Evolutionary conservation across 805 yeast genomes (phyloP).

Genomic region (Candida alai): DNA sequence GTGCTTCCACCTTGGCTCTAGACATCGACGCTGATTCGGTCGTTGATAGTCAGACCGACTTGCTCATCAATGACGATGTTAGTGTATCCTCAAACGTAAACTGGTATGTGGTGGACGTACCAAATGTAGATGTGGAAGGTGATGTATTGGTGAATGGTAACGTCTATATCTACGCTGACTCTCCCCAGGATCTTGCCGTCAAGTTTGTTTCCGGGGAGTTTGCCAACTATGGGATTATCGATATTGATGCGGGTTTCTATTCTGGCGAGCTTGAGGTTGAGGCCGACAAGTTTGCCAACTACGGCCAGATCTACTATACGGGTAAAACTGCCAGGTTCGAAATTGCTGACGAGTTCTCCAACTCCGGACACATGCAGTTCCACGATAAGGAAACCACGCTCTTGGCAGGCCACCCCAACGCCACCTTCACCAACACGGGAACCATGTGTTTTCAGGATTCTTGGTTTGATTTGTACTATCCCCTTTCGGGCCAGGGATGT

Average conservation of each 20-base stretch:
- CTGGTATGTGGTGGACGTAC: not conserved
- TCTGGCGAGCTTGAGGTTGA: not conserved
- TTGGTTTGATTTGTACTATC: not conserved
- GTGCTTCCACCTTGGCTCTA: conserved; percentile 1
- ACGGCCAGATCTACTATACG: not conserved
- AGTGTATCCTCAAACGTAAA: not conserved
- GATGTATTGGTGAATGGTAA: not conserved
- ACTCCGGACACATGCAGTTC: conserved; percentile 1
- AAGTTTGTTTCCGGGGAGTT: not conserved
- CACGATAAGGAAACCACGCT: no score
- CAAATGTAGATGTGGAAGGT: not conserved
- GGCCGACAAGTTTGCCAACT: not conserved
- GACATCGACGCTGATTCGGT: not conserved
- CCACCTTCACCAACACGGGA: not conserved
- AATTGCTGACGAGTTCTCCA: not conserved
- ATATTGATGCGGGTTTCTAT: not conserved
- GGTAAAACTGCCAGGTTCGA: no score
- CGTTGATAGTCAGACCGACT: not conserved
- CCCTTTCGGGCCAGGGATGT: not conserved
- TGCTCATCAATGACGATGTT: not conserved
- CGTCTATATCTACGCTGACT: not conserved
- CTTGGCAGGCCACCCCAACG: not conserved
- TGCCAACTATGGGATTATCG: not conserved
- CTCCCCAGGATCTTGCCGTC: not conserved
- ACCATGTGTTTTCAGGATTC: not conserved